These are phyloP conservation scores for Euphorbia celastroides DNA, from an alignment of 441 rosid genomes.

Conservation along the genomic window DNA sequence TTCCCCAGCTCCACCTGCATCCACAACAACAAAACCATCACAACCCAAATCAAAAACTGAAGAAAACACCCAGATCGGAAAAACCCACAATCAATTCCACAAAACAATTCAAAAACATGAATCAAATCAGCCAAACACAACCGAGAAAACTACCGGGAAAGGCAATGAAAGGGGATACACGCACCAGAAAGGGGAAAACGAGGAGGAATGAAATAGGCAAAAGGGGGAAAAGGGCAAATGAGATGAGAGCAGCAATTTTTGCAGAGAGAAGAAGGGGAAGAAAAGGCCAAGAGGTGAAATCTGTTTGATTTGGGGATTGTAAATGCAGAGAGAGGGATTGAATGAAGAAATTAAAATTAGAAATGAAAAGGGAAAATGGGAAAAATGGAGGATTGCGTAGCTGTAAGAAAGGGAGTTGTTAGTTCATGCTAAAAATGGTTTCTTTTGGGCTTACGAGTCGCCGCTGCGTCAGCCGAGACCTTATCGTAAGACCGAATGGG, in stretches of 20 bases:
- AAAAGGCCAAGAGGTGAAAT: conserved; percentile 9
- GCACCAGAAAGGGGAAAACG: too few species aligned
- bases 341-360: background rate
- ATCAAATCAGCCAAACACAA: background rate
- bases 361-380: background rate
- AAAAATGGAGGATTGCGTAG: background rate
- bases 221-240: background rate
- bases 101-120: background rate
- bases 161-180: background rate
- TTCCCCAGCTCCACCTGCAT: conserved; percentile 27
- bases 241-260: background rate
- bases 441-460: too few species aligned
- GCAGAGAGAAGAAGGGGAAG: conserved; percentile 5
- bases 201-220: conserved; percentile 24
- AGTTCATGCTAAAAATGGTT: conserved; percentile 2
- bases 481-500: conserved; percentile 22
- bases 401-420: conserved; percentile 11
- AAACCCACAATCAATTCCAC: background rate
- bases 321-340: background rate
- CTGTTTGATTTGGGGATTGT: background rate
- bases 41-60: too few species aligned
- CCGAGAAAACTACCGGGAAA: background rate
- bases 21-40: background rate
- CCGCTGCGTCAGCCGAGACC: too few species aligned
- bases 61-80: conserved; percentile 22